These are phyloP conservation scores for Pythium pectinolyticum DNA, from an alignment of 352 stramenopile species.

Conservation along the genomic window DNA sequence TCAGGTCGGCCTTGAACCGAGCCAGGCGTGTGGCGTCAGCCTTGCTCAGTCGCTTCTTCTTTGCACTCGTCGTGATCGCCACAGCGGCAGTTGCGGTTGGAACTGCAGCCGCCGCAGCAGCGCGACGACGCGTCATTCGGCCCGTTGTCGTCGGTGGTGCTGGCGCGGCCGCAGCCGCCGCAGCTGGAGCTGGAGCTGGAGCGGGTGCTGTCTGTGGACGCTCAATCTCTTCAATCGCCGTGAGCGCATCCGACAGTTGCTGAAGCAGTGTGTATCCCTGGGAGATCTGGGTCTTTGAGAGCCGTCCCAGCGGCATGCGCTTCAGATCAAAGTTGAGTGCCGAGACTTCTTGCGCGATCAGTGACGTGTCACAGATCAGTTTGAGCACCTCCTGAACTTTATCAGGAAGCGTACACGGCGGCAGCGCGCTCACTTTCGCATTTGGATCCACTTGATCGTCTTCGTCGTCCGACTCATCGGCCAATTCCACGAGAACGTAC, in stretches of 20 bases:
- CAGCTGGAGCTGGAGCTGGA: not conserved
- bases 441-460: slow-evolving; percentile 3
- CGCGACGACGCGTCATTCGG: not conserved
- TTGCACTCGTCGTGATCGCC: not conserved
- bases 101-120: not conserved
- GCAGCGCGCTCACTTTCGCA: slow-evolving; percentile 11
- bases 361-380: slow-evolving; percentile 31
- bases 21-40: slow-evolving; percentile 17
- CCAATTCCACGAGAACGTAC: slow-evolving; percentile 58
- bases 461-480: slow-evolving; percentile 19
- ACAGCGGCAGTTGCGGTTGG: slow-evolving; percentile 3
- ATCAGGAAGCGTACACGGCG: slow-evolving; percentile 12
- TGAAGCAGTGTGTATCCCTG: slow-evolving; percentile 62
- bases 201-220: slow-evolving; percentile 11
- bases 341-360: slow-evolving; percentile 34
- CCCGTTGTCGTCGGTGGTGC: slow-evolving; percentile 1
- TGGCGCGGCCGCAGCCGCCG: slow-evolving; percentile 12
- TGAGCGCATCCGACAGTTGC: slow-evolving; percentile 40
- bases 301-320: slow-evolving; percentile 32
- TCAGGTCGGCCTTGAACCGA: slow-evolving; percentile 36
- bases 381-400: slow-evolving; percentile 28
- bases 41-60: slow-evolving; percentile 9
- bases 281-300: slow-evolving; percentile 65
- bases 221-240: slow-evolving; percentile 41
- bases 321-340: slow-evolving; percentile 39